Conservation (phyloP, 2,329 filamentous ascomycete species). For the Ascochyta clinopodiicola region DNA sequence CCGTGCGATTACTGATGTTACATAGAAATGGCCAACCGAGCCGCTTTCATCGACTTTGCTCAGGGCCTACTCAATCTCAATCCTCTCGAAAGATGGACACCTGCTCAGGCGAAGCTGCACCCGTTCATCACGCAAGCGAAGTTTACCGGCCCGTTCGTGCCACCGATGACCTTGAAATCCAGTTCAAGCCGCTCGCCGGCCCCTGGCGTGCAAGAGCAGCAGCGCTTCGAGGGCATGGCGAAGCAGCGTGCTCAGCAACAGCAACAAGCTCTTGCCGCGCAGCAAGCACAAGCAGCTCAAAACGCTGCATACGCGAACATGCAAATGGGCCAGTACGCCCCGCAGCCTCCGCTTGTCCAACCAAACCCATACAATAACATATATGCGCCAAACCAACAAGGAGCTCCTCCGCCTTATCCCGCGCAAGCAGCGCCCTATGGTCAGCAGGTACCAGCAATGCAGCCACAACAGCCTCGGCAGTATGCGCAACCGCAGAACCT, state of each 20-base stretch:
- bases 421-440: conserved; percentile 64
- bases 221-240: conserved; percentile 90
- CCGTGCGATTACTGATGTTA: conserved; percentile 16
- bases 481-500: conserved; percentile 71
- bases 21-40: conserved; percentile 95
- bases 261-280: conserved; percentile 62
- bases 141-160: conserved; percentile 93
- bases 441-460: conserved; percentile 64
- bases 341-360: conserved; percentile 53
- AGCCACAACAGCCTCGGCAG: conserved; percentile 45
- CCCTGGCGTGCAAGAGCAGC: conserved; percentile 92
- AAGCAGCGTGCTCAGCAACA: conserved; percentile 77
- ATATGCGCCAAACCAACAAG: conserved; percentile 72
- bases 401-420: conserved; percentile 79
- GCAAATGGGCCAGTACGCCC: conserved; percentile 63
- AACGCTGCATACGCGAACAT: conserved; percentile 71
- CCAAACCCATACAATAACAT: conserved; percentile 81
- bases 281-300: conserved; percentile 61
- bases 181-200: conserved; percentile 86
- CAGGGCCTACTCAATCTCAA: conserved; percentile 92
- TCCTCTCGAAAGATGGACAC: conserved; percentile 95
- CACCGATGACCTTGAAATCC: conserved; percentile 94
- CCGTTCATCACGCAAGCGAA: conserved; percentile 99
- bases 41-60: conserved; percentile 98
- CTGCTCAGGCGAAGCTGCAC: conserved; percentile 94